Conservation (phyloP, 495 filamentous ascomycete genomes). For the Penicillium samsonianum region DNA sequence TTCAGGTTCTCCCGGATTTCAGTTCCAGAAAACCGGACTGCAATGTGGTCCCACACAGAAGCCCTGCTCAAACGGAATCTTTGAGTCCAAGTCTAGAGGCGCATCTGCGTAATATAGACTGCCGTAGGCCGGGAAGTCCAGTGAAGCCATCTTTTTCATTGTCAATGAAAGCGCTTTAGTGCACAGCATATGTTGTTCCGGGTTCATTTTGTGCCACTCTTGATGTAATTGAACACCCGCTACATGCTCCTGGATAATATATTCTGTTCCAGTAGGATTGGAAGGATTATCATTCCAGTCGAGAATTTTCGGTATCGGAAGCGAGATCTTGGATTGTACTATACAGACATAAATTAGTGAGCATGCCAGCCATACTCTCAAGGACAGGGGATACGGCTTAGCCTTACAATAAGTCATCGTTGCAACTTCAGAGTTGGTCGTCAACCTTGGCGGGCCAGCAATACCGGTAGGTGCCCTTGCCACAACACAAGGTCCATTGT, state of each 20-base stretch:
- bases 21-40: constrained; percentile 42
- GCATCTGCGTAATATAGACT: constrained; percentile 39
- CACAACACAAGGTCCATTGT: constrained; percentile 36
- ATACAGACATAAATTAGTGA: constrained; percentile 12
- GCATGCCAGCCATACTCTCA: constrained; percentile 7
- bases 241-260: constrained; percentile 49
- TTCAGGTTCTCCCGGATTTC: constrained; percentile 33
- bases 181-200: constrained; percentile 38
- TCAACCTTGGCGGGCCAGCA: constrained; percentile 38
- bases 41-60: constrained; percentile 47
- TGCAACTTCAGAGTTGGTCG: constrained; percentile 49
- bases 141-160: constrained; percentile 36
- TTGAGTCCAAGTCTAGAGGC: constrained; percentile 25
- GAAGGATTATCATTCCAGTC: constrained; percentile 44
- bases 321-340: constrained; percentile 37
- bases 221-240: constrained; percentile 39
- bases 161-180: constrained; percentile 34
- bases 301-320: constrained; percentile 44
- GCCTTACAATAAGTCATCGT: constrained; percentile 47
- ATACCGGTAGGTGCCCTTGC: constrained; percentile 43
- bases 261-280: constrained; percentile 44
- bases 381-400: not conserved
- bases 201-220: constrained; percentile 41
- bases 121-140: constrained; percentile 47
- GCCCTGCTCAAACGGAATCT: constrained; percentile 32